Conservation (phyloP, 2,329 filamentous ascomycete genomes). For the Penicillium sp. region DNA sequence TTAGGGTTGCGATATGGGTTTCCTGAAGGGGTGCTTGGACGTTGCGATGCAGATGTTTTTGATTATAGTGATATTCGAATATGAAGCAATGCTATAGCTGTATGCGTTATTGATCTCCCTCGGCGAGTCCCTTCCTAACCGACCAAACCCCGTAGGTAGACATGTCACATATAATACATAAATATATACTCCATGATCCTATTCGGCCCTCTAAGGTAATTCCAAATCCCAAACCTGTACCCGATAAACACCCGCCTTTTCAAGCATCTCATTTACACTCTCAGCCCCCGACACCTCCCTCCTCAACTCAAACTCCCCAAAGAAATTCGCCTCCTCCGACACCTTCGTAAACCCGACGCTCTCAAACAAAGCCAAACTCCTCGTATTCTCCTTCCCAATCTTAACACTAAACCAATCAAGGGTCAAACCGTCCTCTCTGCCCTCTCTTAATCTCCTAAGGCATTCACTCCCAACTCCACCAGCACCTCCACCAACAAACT, state of each 20-base stretch:
- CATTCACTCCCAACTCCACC: constrained; percentile 11
- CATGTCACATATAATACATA: neutral
- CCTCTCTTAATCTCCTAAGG: constrained; percentile 14
- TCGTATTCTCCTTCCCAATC: constrained; percentile 55
- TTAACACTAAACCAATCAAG: constrained; percentile 56
- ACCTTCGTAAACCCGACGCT: constrained; percentile 55
- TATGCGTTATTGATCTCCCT: neutral
- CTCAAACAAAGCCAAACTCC: constrained; percentile 60
- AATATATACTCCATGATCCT: neutral
- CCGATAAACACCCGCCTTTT: constrained; percentile 31
- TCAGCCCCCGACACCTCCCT: constrained; percentile 30
- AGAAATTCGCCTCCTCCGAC: constrained; percentile 56
- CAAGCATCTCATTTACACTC: constrained; percentile 28
- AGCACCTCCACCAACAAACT: constrained; percentile 47
- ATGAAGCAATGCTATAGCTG: neutral
- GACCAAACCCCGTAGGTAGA: neutral
- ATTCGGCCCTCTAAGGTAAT: constrained; percentile 33
- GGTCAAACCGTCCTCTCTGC: constrained; percentile 1
- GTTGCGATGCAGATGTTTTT: neutral
- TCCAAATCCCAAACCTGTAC: too few relatives aligned
- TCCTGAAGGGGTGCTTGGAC: too few relatives aligned
- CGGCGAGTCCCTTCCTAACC: neutral
- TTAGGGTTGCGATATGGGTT: too few relatives aligned
- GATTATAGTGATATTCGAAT: neutral
- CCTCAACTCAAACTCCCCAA: constrained; percentile 63